Percentiles rank a stretch among this genome's conserved stretches.
These are phyloP conservation scores for Suillus tomentosus DNA, from an alignment of 768 basidiomycete species.

Conservation along the genomic window DNA sequence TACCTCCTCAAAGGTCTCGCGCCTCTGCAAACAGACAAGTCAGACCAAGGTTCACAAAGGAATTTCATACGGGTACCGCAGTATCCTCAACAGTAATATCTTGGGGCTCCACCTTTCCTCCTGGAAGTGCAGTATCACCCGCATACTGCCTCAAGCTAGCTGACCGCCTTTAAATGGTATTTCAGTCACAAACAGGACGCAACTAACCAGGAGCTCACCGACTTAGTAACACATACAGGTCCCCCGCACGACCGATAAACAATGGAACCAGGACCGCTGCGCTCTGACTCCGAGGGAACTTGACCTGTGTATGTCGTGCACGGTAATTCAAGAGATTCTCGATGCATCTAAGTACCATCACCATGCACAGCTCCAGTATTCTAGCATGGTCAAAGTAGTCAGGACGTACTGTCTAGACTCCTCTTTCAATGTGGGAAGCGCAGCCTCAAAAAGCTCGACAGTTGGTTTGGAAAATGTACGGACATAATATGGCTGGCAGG, in stretches of 20 bases:
- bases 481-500: conserved; percentile 16
- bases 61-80: conserved; percentile 54
- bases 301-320: conserved; percentile 31
- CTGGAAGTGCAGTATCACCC: conserved; percentile 87
- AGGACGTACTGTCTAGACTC: conserved; percentile 27
- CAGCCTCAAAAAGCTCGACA: conserved; percentile 16
- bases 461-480: conserved; percentile 22
- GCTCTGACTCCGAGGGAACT: conserved; percentile 56
- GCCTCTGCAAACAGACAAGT: conserved; percentile 48
- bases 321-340: conserved; percentile 29
- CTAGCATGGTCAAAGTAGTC: not conserved
- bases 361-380: not conserved
- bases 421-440: conserved; percentile 16
- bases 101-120: conserved; percentile 73
- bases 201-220: conserved; percentile 50
- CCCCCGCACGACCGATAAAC: conserved; percentile 82
- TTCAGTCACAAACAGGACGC: not conserved
- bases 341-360: conserved; percentile 23
- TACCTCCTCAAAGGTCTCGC: conserved; percentile 93
- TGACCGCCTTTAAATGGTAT: conserved; percentile 57
- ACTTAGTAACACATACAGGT: conserved; percentile 84
- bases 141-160: conserved; percentile 74
- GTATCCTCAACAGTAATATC: conserved; percentile 77
- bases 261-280: conserved; percentile 84
- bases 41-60: not conserved